Evolutionary conservation across 1,139 yeast species (phyloP).

Genomic region (Meyerozyma elateridarum): DNA sequence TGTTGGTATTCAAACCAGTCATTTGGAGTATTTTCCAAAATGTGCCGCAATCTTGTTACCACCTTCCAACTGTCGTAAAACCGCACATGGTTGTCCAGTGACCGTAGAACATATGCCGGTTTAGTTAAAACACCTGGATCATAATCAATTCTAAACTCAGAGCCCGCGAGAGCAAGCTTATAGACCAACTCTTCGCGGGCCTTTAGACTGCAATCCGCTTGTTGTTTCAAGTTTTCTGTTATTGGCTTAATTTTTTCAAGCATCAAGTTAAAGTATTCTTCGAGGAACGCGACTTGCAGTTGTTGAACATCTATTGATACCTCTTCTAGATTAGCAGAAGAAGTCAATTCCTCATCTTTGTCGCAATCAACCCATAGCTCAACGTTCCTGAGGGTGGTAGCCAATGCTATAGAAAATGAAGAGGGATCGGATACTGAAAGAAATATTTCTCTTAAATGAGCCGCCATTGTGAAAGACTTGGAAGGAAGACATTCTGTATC

Average conservation of each 20-base stretch:
- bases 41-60: constrained; percentile 70
- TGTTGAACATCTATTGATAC: constrained; percentile 30
- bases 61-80: constrained; percentile 86
- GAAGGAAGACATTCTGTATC: constrained; percentile 7
- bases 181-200: constrained; percentile 44
- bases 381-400: constrained; percentile 22
- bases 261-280: constrained; percentile 22
- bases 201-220: constrained; percentile 13
- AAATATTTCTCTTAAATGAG: constrained; percentile 28
- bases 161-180: constrained; percentile 59
- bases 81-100: constrained; percentile 69
- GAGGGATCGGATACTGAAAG: constrained; percentile 22
- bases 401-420: constrained; percentile 20
- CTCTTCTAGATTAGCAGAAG: constrained; percentile 32
- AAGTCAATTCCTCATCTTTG: constrained; percentile 18
- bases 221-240: constrained; percentile 15
- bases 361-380: constrained; percentile 42
- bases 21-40: constrained; percentile 55
- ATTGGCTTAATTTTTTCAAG: constrained; percentile 19
- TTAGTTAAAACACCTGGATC: constrained; percentile 90
- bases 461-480: constrained; percentile 19
- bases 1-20: constrained; percentile 39
- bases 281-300: constrained; percentile 34
- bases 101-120: constrained; percentile 76
- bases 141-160: constrained; percentile 55